Evolutionary conservation across 371 early-diverging fungal genomes (phyloP).

Genomic region (Mucor saturninus): DNA sequence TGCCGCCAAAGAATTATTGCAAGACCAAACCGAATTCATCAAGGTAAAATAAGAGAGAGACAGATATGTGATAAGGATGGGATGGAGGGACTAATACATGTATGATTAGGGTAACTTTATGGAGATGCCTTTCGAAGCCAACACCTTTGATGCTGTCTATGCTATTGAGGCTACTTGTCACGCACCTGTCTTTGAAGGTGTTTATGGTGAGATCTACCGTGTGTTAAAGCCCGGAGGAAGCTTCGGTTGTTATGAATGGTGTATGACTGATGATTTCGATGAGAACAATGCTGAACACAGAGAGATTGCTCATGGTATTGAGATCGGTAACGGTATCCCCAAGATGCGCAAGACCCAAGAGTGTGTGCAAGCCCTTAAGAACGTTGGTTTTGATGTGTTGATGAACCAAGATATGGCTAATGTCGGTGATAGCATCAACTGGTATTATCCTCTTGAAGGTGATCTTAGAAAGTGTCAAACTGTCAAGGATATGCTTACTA

Average conservation of each 20-base stretch:
- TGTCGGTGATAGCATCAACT: slow-evolving; percentile 69
- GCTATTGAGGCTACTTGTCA: slow-evolving; percentile 95
- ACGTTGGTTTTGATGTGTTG: slow-evolving; percentile 86
- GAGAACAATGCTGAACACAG: slow-evolving; percentile 73
- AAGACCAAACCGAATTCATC: slow-evolving; percentile 64
- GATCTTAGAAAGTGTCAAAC: slow-evolving; percentile 59
- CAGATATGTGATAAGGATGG: neutral
- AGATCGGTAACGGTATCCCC: slow-evolving; percentile 87
- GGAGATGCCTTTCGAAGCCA: slow-evolving; percentile 87
- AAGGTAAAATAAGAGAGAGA: slow-evolving; percentile 41
- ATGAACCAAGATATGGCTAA: slow-evolving; percentile 72
- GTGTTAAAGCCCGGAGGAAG: slow-evolving; percentile 89
- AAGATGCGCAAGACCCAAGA: slow-evolving; percentile 77
- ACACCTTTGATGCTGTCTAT: slow-evolving; percentile 83
- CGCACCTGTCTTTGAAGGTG: slow-evolving; percentile 80
- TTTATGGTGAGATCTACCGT: slow-evolving; percentile 88
- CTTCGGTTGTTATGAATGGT: slow-evolving; percentile 95
- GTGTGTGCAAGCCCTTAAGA: slow-evolving; percentile 76
- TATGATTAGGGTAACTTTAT: slow-evolving; percentile 82
- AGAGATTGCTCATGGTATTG: slow-evolving; percentile 80
- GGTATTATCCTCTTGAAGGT: slow-evolving; percentile 85
- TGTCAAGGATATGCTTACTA: slow-evolving; percentile 64
- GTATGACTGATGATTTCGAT: slow-evolving; percentile 85
- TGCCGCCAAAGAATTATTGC: slow-evolving; percentile 68
- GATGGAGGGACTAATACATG: too few species aligned